Conservation (phyloP, 169 alveolate species). For the Cryptosporidium tyzzeri region DNA sequence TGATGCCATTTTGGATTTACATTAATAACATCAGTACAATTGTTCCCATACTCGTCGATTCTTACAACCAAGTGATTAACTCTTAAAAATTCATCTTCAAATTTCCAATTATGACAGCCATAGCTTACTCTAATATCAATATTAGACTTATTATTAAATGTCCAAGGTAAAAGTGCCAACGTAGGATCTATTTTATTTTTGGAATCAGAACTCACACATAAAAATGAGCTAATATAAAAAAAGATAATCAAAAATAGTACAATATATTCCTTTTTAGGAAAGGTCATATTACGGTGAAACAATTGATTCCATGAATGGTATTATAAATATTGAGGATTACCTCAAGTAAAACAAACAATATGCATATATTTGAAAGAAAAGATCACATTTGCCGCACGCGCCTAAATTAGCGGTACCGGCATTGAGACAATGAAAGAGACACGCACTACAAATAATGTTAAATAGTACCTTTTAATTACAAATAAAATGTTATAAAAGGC, state of each 20-base stretch:
- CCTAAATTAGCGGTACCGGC: not conserved
- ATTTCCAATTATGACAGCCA: constrained; percentile 56
- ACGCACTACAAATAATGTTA: constrained; percentile 11
- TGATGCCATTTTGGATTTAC: constrained; percentile 44
- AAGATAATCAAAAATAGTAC: constrained; percentile 2
- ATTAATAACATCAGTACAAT: constrained; percentile 31
- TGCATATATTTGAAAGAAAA: not conserved
- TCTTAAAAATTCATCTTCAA: constrained; percentile 33
- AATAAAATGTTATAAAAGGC: not conserved
- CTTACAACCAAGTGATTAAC: not conserved
- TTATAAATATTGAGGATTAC: not conserved
- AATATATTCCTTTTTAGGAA: constrained; percentile 7
- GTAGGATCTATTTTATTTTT: constrained; percentile 52
- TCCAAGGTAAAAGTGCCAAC: constrained; percentile 66
- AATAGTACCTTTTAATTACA: not conserved
- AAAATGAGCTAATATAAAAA: not conserved
- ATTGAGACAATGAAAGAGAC: constrained; percentile 71
- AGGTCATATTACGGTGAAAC: not conserved
- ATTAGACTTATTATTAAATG: constrained; percentile 30
- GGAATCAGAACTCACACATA: constrained; percentile 52
- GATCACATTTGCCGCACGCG: constrained; percentile 3
- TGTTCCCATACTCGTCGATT: constrained; percentile 35
- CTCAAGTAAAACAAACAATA: not conserved
- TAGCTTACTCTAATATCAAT: constrained; percentile 34
- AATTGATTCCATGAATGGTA: not conserved